phyloP scores from a whole-genome alignment of 202 grass and related monocot genomes.

The Setaria viridis region DNA sequence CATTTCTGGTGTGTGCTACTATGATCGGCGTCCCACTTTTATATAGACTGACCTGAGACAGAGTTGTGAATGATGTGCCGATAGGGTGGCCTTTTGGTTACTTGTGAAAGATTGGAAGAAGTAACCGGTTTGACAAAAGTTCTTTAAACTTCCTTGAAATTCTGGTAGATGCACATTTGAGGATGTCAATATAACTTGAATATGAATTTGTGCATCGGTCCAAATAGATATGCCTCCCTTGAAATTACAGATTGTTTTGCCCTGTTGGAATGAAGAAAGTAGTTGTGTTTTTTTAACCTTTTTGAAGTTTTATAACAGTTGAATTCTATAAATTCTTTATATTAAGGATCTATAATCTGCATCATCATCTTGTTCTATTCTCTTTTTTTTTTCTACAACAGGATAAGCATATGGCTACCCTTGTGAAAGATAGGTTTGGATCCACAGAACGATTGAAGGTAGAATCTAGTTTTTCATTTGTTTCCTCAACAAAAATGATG shows the following conservation, averaged over 20 bases:
- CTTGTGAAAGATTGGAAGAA: neutral
- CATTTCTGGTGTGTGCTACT: neutral
- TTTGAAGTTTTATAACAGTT: neutral
- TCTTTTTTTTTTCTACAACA: slow-evolving; percentile 36
- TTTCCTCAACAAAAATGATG: neutral
- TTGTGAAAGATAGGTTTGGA: slow-evolving; percentile 87
- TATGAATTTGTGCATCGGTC: neutral
- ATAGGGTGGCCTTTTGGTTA: neutral
- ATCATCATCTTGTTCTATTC: neutral
- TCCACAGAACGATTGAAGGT: slow-evolving; percentile 78
- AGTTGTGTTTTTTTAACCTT: neutral
- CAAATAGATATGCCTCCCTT: neutral
- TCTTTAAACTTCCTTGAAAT: neutral
- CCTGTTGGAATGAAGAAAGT: neutral
- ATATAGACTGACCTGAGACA: neutral
- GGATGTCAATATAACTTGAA: neutral
- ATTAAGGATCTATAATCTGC: slow-evolving; percentile 24
- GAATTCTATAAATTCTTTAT: neutral
- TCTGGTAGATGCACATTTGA: neutral
- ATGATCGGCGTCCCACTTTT: neutral
- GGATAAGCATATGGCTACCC: slow-evolving; percentile 83
- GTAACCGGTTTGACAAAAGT: neutral
- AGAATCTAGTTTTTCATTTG: slow-evolving; percentile 11
- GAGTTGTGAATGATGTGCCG: neutral
- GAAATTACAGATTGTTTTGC: neutral